These are phyloP conservation scores for Apophysomyces trapeziformis DNA, from an alignment of 371 early-diverging fungal genomes.

Conservation along the genomic window DNA sequence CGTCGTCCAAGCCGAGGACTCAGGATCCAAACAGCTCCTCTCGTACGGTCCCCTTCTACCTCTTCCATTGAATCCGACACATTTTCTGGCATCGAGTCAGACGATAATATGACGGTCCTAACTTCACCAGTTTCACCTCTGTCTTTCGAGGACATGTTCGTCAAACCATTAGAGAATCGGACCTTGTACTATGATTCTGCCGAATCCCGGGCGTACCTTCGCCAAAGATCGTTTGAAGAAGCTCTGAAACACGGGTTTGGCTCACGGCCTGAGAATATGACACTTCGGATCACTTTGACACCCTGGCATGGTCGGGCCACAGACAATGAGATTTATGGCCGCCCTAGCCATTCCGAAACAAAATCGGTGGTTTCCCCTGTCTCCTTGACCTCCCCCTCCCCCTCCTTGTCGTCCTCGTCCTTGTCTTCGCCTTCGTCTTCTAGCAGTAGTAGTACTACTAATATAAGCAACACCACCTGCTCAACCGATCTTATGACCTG, in stretches of 20 bases:
- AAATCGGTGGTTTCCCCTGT: neutral
- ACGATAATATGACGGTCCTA: slow-evolving; percentile 3
- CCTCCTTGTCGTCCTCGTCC: neutral
- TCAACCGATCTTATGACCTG: neutral
- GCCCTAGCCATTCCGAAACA: neutral
- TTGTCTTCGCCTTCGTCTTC: neutral
- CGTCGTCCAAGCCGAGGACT: neutral
- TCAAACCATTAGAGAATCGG: neutral
- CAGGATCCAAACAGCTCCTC: slow-evolving; percentile 3
- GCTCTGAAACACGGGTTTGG: neutral
- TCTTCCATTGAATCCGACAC: slow-evolving; percentile 23
- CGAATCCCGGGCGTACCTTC: slow-evolving; percentile 12
- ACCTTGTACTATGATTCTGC: slow-evolving; percentile 11
- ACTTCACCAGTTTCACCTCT: slow-evolving; percentile 24
- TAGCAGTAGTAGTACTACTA: neutral
- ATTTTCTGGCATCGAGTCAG: neutral
- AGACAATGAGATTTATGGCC: slow-evolving; percentile 33
- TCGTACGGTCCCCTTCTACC: slow-evolving; percentile 13
- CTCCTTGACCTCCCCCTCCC: neutral
- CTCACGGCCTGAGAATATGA: slow-evolving; percentile 11
- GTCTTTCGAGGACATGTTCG: slow-evolving; percentile 16
- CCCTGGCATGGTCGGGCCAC: slow-evolving; percentile 36
- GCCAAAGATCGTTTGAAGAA: slow-evolving; percentile 9
- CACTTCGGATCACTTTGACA: slow-evolving; percentile 36
- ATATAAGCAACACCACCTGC: neutral